phyloP scores from a whole-genome alignment of 306 rosid genomes.

The Begonia masoniana region DNA sequence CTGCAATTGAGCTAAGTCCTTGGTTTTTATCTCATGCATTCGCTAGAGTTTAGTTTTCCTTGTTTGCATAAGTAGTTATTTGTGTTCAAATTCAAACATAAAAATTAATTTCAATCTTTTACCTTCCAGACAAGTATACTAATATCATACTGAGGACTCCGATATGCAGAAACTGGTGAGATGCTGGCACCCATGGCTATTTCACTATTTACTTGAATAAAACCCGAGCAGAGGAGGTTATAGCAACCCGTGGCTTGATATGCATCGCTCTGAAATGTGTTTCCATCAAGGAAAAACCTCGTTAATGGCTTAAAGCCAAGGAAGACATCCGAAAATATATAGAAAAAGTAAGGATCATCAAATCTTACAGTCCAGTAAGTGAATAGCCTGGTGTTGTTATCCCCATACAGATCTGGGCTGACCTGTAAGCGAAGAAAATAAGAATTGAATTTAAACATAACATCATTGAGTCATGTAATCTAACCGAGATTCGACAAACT shows the following conservation, averaged over 20 bases:
- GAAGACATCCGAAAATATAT: not conserved
- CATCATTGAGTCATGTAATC: too few species aligned
- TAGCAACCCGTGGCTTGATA: constrained; percentile 99
- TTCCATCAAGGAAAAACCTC: not conserved
- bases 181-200: constrained; percentile 99
- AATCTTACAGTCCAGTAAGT: constrained; percentile 94
- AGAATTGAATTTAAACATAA: too few species aligned
- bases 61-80: too few species aligned
- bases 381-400: constrained; percentile 88
- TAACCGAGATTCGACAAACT: too few species aligned
- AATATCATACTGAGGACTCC: constrained; percentile 77
- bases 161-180: constrained; percentile 56
- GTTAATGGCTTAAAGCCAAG: not conserved
- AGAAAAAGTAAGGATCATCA: not conserved
- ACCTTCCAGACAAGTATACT: constrained; percentile 98
- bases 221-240: constrained; percentile 97
- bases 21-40: too few species aligned
- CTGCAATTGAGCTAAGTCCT: too few species aligned
- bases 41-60: too few species aligned
- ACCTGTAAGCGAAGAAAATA: constrained; percentile 13
- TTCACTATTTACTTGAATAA: constrained; percentile 76
- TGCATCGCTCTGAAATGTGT: constrained; percentile 72
- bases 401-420: constrained; percentile 91
- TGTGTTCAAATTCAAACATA: too few species aligned
- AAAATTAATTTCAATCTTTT: constrained; percentile 14